Conservation (phyloP, 441 rosid species). For the Pelargonium exstipulatum region DNA sequence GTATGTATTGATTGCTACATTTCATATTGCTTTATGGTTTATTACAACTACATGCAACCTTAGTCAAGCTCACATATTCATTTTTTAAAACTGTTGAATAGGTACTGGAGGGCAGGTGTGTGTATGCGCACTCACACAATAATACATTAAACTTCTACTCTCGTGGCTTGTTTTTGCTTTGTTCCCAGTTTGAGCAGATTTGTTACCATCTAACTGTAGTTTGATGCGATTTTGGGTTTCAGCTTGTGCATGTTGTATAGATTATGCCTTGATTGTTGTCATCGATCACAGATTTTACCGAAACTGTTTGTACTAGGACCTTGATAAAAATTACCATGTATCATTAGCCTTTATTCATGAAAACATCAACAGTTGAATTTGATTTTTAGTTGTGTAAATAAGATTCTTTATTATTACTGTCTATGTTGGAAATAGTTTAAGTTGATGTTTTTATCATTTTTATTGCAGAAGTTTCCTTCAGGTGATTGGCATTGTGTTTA, state of each 20-base stretch:
- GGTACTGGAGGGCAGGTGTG: not conserved
- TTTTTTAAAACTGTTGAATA: not conserved
- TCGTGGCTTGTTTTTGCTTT: no score
- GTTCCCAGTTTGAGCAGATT: no score
- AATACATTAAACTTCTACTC: no score
- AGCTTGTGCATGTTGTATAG: no score
- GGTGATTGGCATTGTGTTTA: slow-evolving; percentile 85
- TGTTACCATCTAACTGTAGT: no score
- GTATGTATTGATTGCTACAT: slow-evolving; percentile 28
- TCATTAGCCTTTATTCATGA: slow-evolving; percentile 1
- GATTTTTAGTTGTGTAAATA: not conserved
- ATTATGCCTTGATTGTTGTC: not conserved
- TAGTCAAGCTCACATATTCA: not conserved
- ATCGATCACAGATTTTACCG: not conserved
- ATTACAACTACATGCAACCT: not conserved
- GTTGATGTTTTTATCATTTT: not conserved
- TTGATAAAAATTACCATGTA: not conserved
- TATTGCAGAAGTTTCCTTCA: slow-evolving; percentile 69
- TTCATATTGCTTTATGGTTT: slow-evolving; percentile 8
- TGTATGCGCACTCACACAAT: no score
- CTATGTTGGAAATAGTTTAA: not conserved
- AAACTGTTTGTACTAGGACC: not conserved
- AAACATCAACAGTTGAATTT: not conserved
- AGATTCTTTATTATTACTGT: not conserved
- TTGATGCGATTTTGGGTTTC: no score